Conservation (phyloP, 345 rosid species). For the Populus ilicifolia region DNA sequence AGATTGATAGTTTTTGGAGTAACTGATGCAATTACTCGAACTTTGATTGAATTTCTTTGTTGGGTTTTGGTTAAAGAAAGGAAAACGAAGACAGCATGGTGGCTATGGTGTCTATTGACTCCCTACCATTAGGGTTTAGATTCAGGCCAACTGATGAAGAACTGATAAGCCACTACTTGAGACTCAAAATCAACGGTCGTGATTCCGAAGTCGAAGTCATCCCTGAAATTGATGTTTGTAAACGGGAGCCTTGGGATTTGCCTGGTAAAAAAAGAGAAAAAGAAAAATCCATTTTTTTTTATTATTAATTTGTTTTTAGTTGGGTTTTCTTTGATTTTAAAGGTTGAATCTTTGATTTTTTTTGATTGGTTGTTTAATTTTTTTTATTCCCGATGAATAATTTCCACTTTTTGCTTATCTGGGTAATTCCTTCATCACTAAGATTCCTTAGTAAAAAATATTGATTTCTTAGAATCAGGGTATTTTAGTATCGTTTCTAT, state of each 20-base stretch:
- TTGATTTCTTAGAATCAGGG: neutral
- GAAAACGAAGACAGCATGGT: constrained; percentile 9
- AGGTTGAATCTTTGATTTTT: constrained; percentile 20
- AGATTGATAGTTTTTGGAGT: neutral
- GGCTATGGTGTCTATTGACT: constrained; percentile 43
- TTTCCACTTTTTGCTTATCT: constrained; percentile 11
- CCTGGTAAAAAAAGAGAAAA: constrained; percentile 41
- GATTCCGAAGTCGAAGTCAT: constrained; percentile 70
- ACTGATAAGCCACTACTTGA: constrained; percentile 77
- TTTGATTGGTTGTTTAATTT: neutral
- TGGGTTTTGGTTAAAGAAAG: neutral
- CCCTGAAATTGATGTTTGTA: constrained; percentile 86
- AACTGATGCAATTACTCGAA: neutral
- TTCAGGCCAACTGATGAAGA: constrained; percentile 93
- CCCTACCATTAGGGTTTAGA: constrained; percentile 80
- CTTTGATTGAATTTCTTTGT: neutral
- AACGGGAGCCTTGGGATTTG: constrained; percentile 96
- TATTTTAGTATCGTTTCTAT: neutral
- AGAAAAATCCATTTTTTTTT: neutral
- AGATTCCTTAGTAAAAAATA: constrained; percentile 10
- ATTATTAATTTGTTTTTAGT: neutral
- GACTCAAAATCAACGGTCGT: constrained; percentile 82
- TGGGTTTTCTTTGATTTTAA: neutral
- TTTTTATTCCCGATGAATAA: constrained; percentile 23
- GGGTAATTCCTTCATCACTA: constrained; percentile 6